Conservation (phyloP, 106 monocot species). For the Phalaenopsis equestris region DNA sequence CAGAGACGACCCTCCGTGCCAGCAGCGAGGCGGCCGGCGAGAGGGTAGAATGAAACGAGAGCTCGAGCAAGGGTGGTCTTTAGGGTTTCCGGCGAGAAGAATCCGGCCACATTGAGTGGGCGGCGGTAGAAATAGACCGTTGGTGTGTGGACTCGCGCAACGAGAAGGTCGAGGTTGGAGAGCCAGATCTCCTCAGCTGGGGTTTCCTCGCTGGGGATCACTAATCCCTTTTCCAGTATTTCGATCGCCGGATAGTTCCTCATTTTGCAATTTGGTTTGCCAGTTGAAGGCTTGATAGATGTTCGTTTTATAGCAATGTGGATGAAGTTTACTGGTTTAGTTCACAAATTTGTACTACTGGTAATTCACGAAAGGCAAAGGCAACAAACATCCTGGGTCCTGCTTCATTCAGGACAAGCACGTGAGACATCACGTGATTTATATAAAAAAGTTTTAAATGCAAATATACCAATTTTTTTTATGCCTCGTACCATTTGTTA, state of each 20-base stretch:
- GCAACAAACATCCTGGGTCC: no score
- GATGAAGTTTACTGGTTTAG: no score
- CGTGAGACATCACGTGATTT: no score
- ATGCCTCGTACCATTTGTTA: no score
- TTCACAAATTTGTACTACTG: no score
- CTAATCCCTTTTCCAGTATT: slow-evolving; percentile 10
- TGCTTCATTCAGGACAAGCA: no score
- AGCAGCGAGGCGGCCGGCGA: slow-evolving; percentile 34
- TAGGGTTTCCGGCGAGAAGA: slow-evolving; percentile 13
- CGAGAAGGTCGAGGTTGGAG: slow-evolving; percentile 20
- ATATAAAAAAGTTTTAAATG: no score
- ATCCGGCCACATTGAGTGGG: neutral
- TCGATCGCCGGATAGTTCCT: neutral
- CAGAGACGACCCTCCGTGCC: slow-evolving; percentile 20
- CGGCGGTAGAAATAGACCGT: slow-evolving; percentile 26
- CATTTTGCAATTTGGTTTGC: neutral
- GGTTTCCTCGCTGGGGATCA: slow-evolving; percentile 15
- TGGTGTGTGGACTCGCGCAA: slow-evolving; percentile 3
- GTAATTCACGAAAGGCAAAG: no score
- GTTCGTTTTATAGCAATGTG: neutral
- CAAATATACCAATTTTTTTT: no score
- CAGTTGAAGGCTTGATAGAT: neutral
- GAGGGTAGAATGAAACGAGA: slow-evolving; percentile 40
- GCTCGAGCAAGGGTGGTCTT: slow-evolving; percentile 19
- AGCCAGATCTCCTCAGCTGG: slow-evolving; percentile 20